Evolutionary conservation across 2,329 filamentous ascomycete species (phyloP).

Genomic region (Pseudomassariella vexata): DNA sequence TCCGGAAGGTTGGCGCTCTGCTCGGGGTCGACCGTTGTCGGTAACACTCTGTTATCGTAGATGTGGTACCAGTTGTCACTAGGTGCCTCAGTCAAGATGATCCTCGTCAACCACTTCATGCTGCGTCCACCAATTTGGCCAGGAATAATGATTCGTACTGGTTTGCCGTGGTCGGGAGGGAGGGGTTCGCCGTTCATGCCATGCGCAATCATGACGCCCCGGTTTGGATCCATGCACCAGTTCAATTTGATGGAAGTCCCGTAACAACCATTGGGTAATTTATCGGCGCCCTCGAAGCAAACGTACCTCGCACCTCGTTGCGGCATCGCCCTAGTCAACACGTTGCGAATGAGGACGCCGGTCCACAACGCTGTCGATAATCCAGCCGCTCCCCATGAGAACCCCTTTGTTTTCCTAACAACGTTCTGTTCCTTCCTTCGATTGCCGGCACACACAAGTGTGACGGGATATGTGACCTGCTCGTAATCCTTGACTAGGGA

Average conservation of each 20-base stretch:
- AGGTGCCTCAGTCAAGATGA: constrained; percentile 71
- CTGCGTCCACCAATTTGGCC: constrained; percentile 89
- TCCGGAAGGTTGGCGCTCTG: constrained; percentile 66
- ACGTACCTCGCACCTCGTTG: constrained; percentile 70
- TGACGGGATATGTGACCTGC: constrained; percentile 80
- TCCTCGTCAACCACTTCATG: constrained; percentile 84
- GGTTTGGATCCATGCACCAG: constrained; percentile 79
- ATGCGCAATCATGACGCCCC: constrained; percentile 81
- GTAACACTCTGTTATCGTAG: constrained; percentile 85
- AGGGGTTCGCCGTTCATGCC: constrained; percentile 85
- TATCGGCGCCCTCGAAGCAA: constrained; percentile 87
- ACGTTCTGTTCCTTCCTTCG: constrained; percentile 89
- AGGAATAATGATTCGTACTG: constrained; percentile 75
- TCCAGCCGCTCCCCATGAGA: constrained; percentile 88
- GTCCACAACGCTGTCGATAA: constrained; percentile 86
- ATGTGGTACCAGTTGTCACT: constrained; percentile 96
- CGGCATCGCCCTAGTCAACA: constrained; percentile 64
- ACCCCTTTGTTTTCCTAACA: constrained; percentile 85
- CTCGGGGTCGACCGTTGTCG: constrained; percentile 80
- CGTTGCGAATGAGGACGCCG: constrained; percentile 67
- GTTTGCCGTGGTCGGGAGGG: constrained; percentile 79
- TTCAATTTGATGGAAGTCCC: constrained; percentile 84
- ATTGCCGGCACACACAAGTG: constrained; percentile 88
- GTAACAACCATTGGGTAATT: constrained; percentile 81
- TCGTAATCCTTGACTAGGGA: constrained; percentile 71